Evolutionary conservation across 2,329 filamentous ascomycete species (phyloP).

Genomic region (Pestalotiopsis sp.): DNA sequence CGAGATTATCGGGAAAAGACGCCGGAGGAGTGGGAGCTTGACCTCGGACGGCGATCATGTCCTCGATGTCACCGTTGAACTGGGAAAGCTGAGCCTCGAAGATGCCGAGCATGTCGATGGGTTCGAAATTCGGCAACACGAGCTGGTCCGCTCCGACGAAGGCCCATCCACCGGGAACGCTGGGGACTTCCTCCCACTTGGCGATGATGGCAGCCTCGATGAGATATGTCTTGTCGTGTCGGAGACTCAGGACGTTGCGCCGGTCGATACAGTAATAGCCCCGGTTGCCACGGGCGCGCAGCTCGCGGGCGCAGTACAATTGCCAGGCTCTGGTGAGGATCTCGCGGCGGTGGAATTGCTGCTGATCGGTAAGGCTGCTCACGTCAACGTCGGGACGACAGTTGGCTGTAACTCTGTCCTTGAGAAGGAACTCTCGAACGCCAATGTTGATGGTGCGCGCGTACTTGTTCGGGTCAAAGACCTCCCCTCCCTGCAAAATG

Average conservation of each 20-base stretch:
- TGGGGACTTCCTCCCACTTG: neutral
- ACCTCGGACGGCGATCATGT: neutral
- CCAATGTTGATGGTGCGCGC: neutral
- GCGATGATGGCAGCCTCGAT: neutral
- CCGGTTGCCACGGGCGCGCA: neutral
- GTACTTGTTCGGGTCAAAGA: constrained; percentile 3
- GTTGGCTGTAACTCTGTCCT: neutral
- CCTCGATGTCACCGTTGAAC: neutral
- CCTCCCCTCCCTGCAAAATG: neutral
- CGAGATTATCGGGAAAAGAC: neutral
- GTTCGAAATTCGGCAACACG: neutral
- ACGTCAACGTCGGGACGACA: neutral
- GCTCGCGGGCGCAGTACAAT: neutral
- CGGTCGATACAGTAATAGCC: neutral
- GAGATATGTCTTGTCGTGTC: neutral
- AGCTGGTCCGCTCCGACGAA: neutral
- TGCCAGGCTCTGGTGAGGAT: neutral
- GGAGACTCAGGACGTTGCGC: neutral
- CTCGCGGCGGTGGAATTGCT: neutral
- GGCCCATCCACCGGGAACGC: neutral
- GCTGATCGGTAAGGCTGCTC: neutral
- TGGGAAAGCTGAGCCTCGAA: neutral
- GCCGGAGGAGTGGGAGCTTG: neutral
- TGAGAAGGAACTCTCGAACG: neutral
- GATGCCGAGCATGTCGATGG: neutral